Conservation (phyloP, 306 rosid species). For the Hippophae gyantsensis region DNA sequence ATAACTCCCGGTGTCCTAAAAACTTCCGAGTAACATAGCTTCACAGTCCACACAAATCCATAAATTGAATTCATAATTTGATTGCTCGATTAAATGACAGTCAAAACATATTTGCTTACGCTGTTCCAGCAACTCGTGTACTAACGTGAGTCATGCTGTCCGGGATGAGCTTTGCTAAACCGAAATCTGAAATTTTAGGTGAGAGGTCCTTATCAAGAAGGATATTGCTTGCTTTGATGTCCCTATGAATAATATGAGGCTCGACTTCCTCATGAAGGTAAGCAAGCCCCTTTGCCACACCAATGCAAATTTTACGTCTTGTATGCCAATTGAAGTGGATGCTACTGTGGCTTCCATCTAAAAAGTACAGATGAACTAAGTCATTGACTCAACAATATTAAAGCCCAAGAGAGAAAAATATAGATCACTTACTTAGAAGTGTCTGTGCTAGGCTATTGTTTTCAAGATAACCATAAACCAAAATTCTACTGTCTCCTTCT, state of each 20-base stretch:
- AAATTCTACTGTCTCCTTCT: conserved; percentile 53
- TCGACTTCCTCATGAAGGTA: conserved; percentile 61
- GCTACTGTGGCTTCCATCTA: conserved; percentile 42
- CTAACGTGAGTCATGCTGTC: conserved; percentile 61
- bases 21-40: too few relatives aligned
- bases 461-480: conserved; percentile 85
- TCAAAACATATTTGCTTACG: conserved; percentile 27
- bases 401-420: conserved; percentile 9
- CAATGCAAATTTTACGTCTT: conserved; percentile 56
- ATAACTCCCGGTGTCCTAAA: too few relatives aligned
- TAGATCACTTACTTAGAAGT: conserved; percentile 43
- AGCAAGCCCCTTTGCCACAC: conserved; percentile 63
- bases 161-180: conserved; percentile 74
- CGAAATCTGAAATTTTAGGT: conserved; percentile 78
- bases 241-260: conserved; percentile 75
- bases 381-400: conserved; percentile 9
- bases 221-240: conserved; percentile 73
- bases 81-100: too few relatives aligned
- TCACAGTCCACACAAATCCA: too few relatives aligned
- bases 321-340: conserved; percentile 51
- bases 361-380: conserved; percentile 19
- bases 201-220: conserved; percentile 50
- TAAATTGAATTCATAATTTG: too few relatives aligned
- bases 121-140: conserved; percentile 76
- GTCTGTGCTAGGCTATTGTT: conserved; percentile 71